Conservation (phyloP, 805 yeast genomes). For the Danielia reshetovae region DNA sequence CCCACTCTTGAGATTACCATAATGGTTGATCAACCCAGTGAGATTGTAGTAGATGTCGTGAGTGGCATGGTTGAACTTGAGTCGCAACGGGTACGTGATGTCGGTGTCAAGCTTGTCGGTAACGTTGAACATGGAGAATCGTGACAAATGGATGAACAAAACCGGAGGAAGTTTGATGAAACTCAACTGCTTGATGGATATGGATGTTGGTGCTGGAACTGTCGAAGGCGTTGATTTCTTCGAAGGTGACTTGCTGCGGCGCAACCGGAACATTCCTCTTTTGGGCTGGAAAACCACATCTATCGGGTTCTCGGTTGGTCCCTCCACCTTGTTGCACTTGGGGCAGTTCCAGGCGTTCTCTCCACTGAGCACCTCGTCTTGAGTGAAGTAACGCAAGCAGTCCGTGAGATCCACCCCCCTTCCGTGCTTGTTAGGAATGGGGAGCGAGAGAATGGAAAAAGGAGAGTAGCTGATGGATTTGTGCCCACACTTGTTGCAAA, state of each 20-base stretch:
- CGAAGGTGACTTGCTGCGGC: constrained; percentile 33
- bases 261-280: constrained; percentile 33
- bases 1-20: constrained; percentile 67
- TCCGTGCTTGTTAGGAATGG: constrained; percentile 41
- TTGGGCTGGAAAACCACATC: constrained; percentile 32
- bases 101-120: constrained; percentile 49
- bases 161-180: constrained; percentile 37
- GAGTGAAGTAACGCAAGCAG: constrained; percentile 57
- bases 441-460: constrained; percentile 59
- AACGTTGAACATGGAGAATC: constrained; percentile 46
- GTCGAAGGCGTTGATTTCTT: constrained; percentile 12
- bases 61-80: constrained; percentile 39
- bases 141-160: constrained; percentile 37
- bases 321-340: constrained; percentile 44
- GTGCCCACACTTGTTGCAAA: constrained; percentile 63
- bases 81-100: constrained; percentile 52
- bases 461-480: constrained; percentile 57
- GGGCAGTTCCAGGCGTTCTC: constrained; percentile 88
- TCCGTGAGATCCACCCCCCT: constrained; percentile 49
- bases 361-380: constrained; percentile 62
- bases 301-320: constrained; percentile 13
- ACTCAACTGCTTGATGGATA: constrained; percentile 21
- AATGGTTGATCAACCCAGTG: constrained; percentile 65
- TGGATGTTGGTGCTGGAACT: constrained; percentile 3
- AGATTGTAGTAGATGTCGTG: constrained; percentile 45